Conservation (phyloP, 2,329 filamentous ascomycete species). For the Byssothecium circinans region DNA sequence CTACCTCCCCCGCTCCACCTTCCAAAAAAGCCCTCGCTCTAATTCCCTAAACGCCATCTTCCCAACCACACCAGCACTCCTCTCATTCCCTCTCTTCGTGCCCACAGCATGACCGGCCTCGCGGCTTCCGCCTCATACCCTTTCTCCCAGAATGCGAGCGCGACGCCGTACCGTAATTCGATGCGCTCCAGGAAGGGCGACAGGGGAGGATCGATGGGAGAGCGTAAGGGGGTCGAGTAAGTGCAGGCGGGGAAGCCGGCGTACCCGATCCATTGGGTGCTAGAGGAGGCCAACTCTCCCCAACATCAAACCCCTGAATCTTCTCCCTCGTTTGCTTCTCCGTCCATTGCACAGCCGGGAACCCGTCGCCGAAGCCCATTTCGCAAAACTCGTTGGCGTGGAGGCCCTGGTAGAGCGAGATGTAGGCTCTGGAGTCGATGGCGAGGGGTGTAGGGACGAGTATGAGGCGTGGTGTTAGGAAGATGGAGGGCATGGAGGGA, state of each 20-base stretch:
- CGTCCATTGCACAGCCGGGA: constrained; percentile 7
- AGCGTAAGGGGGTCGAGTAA: constrained; percentile 16
- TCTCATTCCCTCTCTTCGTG: constrained; percentile 24
- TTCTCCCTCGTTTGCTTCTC: constrained; percentile 11
- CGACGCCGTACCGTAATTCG: constrained; percentile 21
- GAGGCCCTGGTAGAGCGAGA: constrained; percentile 10
- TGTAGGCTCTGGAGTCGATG: constrained; percentile 4
- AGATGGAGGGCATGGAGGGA: neutral
- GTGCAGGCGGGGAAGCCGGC: constrained; percentile 21
- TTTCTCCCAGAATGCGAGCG: constrained; percentile 15
- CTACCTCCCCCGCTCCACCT: constrained; percentile 16
- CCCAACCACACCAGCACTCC: constrained; percentile 25
- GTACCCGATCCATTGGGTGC: constrained; percentile 18
- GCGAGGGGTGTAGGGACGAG: constrained; percentile 13
- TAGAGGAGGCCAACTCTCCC: constrained; percentile 10
- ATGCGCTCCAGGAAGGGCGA: constrained; percentile 20
- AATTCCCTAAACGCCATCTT: constrained; percentile 27
- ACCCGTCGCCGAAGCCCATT: constrained; percentile 15
- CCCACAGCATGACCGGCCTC: constrained; percentile 21
- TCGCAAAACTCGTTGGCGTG: constrained; percentile 15
- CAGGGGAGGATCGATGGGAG: constrained; percentile 9
- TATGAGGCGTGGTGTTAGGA: neutral
- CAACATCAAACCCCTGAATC: constrained; percentile 16
- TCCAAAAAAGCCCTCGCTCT: constrained; percentile 18
- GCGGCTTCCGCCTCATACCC: constrained; percentile 20